Conservation (phyloP, 768 basidiomycete species). For the Piloderma croceum region DNA sequence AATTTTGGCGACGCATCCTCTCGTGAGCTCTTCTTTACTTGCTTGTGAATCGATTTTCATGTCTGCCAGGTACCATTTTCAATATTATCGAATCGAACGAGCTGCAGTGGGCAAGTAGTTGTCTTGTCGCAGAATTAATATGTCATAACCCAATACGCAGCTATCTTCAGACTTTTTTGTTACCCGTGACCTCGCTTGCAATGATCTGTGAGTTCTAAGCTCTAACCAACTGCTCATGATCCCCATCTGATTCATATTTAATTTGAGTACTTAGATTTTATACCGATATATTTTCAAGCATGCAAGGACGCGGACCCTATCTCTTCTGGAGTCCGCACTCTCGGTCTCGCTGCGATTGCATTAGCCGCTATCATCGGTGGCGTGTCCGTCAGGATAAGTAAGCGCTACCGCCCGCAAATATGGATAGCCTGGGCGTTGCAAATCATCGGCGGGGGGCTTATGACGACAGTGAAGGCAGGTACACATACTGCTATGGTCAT, state of each 20-base stretch:
- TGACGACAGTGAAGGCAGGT: slow-evolving; percentile 21
- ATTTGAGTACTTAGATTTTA: slow-evolving; percentile 22
- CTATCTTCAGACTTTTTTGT: slow-evolving; percentile 29
- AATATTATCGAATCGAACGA: slow-evolving; percentile 33
- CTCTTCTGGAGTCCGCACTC: slow-evolving; percentile 31
- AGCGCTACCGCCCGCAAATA: slow-evolving; percentile 31
- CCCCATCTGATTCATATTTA: too few species aligned
- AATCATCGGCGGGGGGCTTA: slow-evolving; percentile 33
- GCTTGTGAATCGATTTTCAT: too few species aligned
- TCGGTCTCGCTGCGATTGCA: slow-evolving; percentile 29
- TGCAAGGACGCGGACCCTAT: slow-evolving; percentile 33
- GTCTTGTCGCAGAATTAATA: not conserved
- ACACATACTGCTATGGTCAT: slow-evolving; percentile 18
- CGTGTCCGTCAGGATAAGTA: slow-evolving; percentile 19
- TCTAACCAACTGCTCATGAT: too few species aligned
- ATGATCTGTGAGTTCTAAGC: slow-evolving; percentile 17
- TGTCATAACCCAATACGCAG: slow-evolving; percentile 14
- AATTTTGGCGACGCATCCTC: slow-evolving; percentile 14
- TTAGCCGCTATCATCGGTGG: slow-evolving; percentile 36
- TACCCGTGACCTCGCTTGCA: slow-evolving; percentile 19
- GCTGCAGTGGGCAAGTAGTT: slow-evolving; percentile 28
- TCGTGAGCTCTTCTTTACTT: too few species aligned
- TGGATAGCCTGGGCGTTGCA: slow-evolving; percentile 31
- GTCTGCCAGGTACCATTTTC: slow-evolving; percentile 28
- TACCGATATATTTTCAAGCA: slow-evolving; percentile 45